Evolutionary conservation across 495 filamentous ascomycete species (phyloP).

Genomic region (Stereocaulon alpinum): DNA sequence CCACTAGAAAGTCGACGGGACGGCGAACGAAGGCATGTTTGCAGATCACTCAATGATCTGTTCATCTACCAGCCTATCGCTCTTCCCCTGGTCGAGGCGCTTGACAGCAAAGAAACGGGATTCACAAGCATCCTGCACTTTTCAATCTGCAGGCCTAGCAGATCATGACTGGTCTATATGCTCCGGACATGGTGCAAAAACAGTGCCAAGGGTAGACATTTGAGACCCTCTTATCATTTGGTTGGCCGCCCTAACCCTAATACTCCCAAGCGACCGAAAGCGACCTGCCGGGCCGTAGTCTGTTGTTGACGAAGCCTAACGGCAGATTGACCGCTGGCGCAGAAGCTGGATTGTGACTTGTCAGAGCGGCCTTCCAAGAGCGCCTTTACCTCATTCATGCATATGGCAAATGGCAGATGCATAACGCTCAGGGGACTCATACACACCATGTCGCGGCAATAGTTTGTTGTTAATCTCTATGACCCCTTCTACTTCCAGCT

Average conservation of each 20-base stretch:
- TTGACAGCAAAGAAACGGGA: not conserved
- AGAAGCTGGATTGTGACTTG: not conserved
- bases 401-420: not conserved
- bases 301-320: constrained; percentile 2
- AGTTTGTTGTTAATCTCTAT: not conserved
- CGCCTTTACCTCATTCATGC: not conserved
- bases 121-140: not conserved
- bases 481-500: not conserved
- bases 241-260: not conserved
- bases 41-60: constrained; percentile 12
- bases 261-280: not conserved
- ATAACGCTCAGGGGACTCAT: not conserved
- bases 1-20: constrained; percentile 3
- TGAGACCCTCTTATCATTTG: not conserved
- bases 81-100: not conserved
- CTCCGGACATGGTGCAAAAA: not conserved
- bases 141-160: not conserved
- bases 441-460: constrained; percentile 1
- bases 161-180: not conserved
- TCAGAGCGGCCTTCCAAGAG: not conserved
- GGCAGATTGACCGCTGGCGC: not conserved
- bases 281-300: not conserved
- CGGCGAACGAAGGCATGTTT: not conserved
- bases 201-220: not conserved
- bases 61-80: constrained; percentile 5